A percentile compares a stretch with the other conserved stretches of the same genome.
These are phyloP conservation scores for Cystobasidium pallidum DNA, from an alignment of 1,284 basidiomycete genomes.

Conservation along the genomic window DNA sequence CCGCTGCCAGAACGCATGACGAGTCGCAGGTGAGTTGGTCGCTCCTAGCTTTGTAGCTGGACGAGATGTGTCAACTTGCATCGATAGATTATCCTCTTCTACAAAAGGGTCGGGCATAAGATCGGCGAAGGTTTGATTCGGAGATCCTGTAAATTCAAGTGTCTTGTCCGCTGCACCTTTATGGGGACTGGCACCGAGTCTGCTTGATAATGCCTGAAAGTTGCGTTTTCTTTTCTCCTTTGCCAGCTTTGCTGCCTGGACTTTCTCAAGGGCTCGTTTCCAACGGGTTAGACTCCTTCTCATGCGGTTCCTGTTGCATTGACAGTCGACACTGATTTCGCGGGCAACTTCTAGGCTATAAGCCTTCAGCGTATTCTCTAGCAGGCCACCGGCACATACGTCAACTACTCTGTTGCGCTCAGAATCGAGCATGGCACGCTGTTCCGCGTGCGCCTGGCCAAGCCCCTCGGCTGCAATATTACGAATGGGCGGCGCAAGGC, in stretches of 20 bases:
- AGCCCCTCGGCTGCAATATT: conserved; percentile 26
- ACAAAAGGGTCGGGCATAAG: conserved; percentile 8
- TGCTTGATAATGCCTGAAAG: conserved; percentile 19
- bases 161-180: background rate
- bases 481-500: conserved; percentile 1
- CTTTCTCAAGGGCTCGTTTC: conserved; percentile 10
- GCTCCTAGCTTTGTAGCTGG: background rate
- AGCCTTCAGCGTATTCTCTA: background rate
- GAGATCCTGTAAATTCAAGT: background rate
- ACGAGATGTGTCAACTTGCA: background rate
- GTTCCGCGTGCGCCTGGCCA: conserved; percentile 13
- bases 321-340: background rate
- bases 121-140: background rate
- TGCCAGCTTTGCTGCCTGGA: background rate
- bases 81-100: background rate
- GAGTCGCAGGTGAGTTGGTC: background rate
- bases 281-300: background rate
- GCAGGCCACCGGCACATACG: conserved; percentile 15
- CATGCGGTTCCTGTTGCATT: background rate
- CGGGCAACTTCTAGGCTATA: background rate
- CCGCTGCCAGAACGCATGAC: conserved; percentile 7
- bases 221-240: conserved; percentile 13
- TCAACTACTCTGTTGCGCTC: conserved; percentile 29
- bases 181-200: conserved; percentile 16
- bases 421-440: conserved; percentile 15